Percentiles rank a stretch among this genome's conserved stretches.
These are phyloP conservation scores for Calamus simplicifolius DNA, from an alignment of 176 grass and related monocot species.

Conservation along the genomic window DNA sequence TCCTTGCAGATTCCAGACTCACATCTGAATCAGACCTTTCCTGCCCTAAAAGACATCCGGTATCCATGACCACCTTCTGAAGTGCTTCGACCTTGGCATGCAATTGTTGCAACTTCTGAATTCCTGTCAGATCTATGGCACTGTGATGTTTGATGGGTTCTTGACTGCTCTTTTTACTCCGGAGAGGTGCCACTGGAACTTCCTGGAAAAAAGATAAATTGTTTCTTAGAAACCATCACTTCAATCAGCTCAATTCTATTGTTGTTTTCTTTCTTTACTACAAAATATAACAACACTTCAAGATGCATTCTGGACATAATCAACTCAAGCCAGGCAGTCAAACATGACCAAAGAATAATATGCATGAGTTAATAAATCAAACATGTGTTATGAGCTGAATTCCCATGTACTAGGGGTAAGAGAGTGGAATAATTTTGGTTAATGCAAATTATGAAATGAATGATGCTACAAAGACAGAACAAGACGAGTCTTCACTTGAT, in stretches of 20 bases:
- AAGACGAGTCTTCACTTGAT: background rate
- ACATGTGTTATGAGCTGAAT: too few species aligned
- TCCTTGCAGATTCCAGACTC: constrained; percentile 55
- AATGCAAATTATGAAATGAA: background rate
- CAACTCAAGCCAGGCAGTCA: too few species aligned
- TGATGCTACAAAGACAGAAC: background rate
- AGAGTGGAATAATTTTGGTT: too few species aligned
- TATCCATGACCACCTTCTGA: constrained; percentile 58
- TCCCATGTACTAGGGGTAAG: too few species aligned
- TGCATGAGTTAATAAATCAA: too few species aligned
- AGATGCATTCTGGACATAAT: too few species aligned
- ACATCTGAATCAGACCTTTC: constrained; percentile 61
- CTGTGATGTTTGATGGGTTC: constrained; percentile 34
- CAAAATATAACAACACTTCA: too few species aligned
- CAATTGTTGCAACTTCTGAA: constrained; percentile 59
- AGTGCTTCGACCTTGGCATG: constrained; percentile 69
- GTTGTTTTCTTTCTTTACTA: too few species aligned
- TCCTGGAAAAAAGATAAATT: constrained; percentile 37
- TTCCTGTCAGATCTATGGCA: constrained; percentile 30
- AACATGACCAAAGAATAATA: too few species aligned
- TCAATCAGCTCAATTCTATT: too few species aligned
- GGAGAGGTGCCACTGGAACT: constrained; percentile 28
- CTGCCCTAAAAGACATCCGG: constrained; percentile 65
- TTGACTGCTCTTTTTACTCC: constrained; percentile 42
- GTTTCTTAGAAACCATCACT: background rate